phyloP scores from a whole-genome alignment of 129 eudicot genomes.

The Tagetes erecta region DNA sequence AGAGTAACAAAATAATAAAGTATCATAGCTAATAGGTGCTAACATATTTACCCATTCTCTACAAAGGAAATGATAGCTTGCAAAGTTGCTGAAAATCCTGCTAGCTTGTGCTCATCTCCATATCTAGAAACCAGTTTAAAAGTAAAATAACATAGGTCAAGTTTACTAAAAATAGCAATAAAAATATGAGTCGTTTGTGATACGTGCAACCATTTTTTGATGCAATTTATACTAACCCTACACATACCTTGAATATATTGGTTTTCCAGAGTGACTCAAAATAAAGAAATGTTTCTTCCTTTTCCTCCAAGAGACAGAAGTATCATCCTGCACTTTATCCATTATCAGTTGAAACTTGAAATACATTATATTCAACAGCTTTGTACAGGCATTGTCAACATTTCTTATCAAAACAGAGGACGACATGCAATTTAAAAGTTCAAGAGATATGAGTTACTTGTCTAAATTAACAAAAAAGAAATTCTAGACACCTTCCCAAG shows the following conservation, averaged over 20 bases:
- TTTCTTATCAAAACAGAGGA: slow-evolving; percentile 7
- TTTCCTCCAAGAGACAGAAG: slow-evolving; percentile 94
- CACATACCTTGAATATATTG: slow-evolving; percentile 88
- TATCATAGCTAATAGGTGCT: slow-evolving; percentile 17
- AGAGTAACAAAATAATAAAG: not conserved
- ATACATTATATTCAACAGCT: not conserved
- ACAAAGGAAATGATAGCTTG: slow-evolving; percentile 99
- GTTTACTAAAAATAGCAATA: not conserved
- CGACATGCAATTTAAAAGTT: not conserved
- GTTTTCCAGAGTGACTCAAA: slow-evolving; percentile 95
- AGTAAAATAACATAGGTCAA: not conserved
- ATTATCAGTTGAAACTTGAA: slow-evolving; percentile 23
- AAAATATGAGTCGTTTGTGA: not conserved
- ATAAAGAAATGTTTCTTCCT: slow-evolving; percentile 89
- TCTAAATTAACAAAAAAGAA: not conserved
- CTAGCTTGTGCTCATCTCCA: slow-evolving; percentile 95
- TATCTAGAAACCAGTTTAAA: slow-evolving; percentile 50
- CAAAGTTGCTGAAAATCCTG: slow-evolving; percentile 99
- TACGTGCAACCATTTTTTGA: not conserved
- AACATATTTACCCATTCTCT: slow-evolving; percentile 78
- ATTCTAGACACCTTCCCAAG: not conserved
- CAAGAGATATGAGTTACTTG: not conserved
- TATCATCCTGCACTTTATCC: slow-evolving; percentile 82
- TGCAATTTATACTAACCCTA: slow-evolving; percentile 9
- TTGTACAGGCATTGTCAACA: slow-evolving; percentile 13